Percentiles rank a stretch among this genome's conserved stretches.
These are phyloP conservation scores for Thoreauomyces humboldtii DNA, from an alignment of 192 early-diverging fungal species.

Conservation along the genomic window DNA sequence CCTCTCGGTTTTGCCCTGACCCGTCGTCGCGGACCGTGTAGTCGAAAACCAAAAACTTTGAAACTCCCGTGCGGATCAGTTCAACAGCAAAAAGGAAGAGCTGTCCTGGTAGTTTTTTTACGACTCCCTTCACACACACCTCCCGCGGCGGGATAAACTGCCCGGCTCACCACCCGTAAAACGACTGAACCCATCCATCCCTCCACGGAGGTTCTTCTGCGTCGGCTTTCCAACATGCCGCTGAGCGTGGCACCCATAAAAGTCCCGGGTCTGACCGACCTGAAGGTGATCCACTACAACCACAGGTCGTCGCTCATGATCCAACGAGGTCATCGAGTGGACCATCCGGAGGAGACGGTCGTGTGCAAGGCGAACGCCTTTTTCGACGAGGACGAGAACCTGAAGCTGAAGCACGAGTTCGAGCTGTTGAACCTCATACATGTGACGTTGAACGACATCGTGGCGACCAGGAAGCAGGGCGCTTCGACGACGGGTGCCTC, in stretches of 20 bases:
- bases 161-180: too few species aligned
- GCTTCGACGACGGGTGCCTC: not conserved
- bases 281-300: slow-evolving; percentile 24
- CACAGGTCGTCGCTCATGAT: slow-evolving; percentile 25
- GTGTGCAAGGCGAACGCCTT: slow-evolving; percentile 40
- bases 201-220: too few species aligned
- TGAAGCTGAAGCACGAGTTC: slow-evolving; percentile 37
- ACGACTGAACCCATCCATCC: too few species aligned
- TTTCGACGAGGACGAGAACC: slow-evolving; percentile 38
- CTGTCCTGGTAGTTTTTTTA: too few species aligned
- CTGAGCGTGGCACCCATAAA: slow-evolving; percentile 3
- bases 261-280: slow-evolving; percentile 5
- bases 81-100: too few species aligned
- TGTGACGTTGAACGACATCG: slow-evolving; percentile 3
- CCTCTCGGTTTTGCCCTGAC: too few species aligned
- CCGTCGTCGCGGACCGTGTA: too few species aligned
- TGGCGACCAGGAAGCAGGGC: not conserved
- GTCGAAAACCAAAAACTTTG: too few species aligned
- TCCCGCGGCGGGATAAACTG: too few species aligned
- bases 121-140: too few species aligned
- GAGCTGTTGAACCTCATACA: slow-evolving; percentile 38
- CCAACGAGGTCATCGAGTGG: slow-evolving; percentile 30
- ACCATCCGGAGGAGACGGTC: slow-evolving; percentile 28
- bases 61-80: too few species aligned
- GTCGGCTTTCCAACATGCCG: too few species aligned